A percentile compares a stretch with the other conserved stretches of the same genome.
phyloP scores from a whole-genome alignment of 2,329 filamentous ascomycete genomes.

The Hyphodiscus sp. region DNA sequence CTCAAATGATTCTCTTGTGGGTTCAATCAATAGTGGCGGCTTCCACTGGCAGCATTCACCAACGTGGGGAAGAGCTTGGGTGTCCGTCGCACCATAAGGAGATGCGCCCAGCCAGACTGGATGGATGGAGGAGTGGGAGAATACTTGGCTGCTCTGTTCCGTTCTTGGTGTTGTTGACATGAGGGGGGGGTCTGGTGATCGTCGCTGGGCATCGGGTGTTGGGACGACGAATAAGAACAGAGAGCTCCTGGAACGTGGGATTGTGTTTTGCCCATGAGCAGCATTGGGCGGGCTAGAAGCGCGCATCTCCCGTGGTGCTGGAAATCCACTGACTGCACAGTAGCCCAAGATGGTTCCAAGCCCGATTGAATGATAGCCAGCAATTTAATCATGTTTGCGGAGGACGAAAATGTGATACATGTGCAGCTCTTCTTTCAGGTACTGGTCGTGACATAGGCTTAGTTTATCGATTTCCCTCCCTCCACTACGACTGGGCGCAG shows the following conservation, averaged over 20 bases:
- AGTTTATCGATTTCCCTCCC: too few relatives aligned
- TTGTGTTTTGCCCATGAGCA: neutral
- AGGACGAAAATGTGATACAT: neutral
- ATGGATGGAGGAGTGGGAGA: constrained; percentile 11
- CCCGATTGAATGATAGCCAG: constrained; percentile 3
- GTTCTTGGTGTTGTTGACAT: neutral
- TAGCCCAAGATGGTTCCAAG: neutral
- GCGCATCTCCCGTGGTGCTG: neutral
- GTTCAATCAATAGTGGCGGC: constrained; percentile 13
- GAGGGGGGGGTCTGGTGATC: constrained; percentile 9
- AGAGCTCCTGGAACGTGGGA: neutral
- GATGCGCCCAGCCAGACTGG: neutral
- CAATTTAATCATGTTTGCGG: constrained; percentile 7
- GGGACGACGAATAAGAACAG: neutral
- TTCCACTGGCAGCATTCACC: constrained; percentile 29
- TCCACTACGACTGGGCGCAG: too few relatives aligned
- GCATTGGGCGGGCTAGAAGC: neutral
- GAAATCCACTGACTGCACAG: neutral
- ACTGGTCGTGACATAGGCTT: too few relatives aligned
- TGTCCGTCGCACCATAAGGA: neutral
- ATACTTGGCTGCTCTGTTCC: neutral
- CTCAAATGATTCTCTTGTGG: too few relatives aligned
- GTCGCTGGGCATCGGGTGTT: neutral
- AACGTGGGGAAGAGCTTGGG: constrained; percentile 33
- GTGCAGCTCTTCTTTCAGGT: neutral